These are phyloP conservation scores for Teunomyces stri DNA, from an alignment of 805 yeast genomes.

Conservation along the genomic window DNA sequence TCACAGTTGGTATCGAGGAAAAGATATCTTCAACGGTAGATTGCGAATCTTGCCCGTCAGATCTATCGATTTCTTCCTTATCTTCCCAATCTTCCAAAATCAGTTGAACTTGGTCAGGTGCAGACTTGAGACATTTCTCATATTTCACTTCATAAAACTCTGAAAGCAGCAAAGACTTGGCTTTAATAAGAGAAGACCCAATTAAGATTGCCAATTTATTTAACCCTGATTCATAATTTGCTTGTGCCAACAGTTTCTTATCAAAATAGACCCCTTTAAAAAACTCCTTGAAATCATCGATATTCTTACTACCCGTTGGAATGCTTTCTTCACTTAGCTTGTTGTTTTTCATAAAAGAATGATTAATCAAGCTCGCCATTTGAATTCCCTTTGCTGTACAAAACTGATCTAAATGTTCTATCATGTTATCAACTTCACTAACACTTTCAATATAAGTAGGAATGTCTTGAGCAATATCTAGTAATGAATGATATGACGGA, in stretches of 20 bases:
- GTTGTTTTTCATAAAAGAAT: constrained; percentile 16
- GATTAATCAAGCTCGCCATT: constrained; percentile 11
- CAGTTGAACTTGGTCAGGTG: constrained; percentile 4
- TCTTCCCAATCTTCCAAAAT: constrained; percentile 7
- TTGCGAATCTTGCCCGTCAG: neutral
- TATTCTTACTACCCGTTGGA: constrained; percentile 5
- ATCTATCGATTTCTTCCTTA: neutral
- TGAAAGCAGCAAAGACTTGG: constrained; percentile 5
- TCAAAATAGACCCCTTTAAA: neutral
- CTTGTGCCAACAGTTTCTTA: neutral
- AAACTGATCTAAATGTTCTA: constrained; percentile 25
- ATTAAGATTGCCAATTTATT: constrained; percentile 8
- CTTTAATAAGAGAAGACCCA: constrained; percentile 13
- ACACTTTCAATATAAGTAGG: constrained; percentile 17
- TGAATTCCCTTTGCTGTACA: constrained; percentile 15
- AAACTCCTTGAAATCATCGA: constrained; percentile 7
- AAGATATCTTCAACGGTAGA: neutral
- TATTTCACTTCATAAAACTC: constrained; percentile 1
- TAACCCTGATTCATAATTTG: neutral
- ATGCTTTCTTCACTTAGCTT: constrained; percentile 13
- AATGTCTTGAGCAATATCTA: constrained; percentile 12
- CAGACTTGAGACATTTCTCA: neutral
- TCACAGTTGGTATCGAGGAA: neutral
- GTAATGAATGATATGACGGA: constrained; percentile 8
- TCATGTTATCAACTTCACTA: constrained; percentile 32